Conservation (phyloP, 768 basidiomycete genomes). For the Trametes gibbosa region DNA sequence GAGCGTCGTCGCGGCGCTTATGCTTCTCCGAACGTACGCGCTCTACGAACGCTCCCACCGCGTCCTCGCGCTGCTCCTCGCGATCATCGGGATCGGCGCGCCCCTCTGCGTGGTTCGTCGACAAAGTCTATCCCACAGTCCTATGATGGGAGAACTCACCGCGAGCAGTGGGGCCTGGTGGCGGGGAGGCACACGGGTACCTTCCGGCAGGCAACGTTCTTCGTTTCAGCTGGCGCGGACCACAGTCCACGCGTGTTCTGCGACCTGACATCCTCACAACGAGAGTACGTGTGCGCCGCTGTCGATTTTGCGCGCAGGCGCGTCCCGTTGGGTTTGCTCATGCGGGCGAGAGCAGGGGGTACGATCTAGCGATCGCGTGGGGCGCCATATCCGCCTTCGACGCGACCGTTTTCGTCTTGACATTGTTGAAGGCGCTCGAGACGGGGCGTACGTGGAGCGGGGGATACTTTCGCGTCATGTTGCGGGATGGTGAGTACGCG, state of each 20-base stretch:
- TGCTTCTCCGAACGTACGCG: constrained; percentile 3
- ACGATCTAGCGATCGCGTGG: constrained; percentile 2
- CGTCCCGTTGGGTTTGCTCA: too few species aligned
- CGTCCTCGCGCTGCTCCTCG: neutral
- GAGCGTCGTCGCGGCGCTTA: neutral
- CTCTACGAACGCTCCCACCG: neutral
- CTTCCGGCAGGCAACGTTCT: neutral
- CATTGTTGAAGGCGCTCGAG: neutral
- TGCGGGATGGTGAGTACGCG: constrained; percentile 2
- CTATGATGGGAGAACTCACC: too few species aligned
- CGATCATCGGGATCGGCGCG: neutral
- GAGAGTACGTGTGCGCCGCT: neutral
- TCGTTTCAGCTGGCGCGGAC: neutral
- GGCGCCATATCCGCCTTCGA: constrained; percentile 6
- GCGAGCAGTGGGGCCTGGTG: neutral
- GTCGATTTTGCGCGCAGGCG: too few species aligned
- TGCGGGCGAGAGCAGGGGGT: neutral
- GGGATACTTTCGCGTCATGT: neutral
- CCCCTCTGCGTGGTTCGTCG: neutral
- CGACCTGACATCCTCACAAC: neutral
- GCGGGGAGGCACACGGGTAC: neutral
- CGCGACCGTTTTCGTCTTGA: constrained; percentile 2
- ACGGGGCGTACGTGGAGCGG: neutral
- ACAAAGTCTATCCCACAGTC: too few species aligned
- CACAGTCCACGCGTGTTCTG: neutral